Evolutionary conservation across 805 yeast genomes (phyloP).

Genomic region (Lipomyces lipofer): DNA sequence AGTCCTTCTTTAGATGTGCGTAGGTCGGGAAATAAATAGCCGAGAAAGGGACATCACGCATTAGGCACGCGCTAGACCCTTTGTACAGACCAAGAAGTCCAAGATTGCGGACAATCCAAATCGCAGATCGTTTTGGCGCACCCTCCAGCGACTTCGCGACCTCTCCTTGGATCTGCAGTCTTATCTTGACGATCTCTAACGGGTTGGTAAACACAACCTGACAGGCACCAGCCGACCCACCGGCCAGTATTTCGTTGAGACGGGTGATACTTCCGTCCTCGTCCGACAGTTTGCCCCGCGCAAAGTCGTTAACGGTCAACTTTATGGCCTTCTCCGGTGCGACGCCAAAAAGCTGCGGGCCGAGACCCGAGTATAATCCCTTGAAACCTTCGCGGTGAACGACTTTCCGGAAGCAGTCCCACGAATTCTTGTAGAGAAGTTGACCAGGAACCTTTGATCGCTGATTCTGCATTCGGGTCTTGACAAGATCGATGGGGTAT

Average conservation of each 20-base stretch:
- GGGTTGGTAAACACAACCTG: conserved; percentile 97
- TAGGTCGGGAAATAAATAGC: conserved; percentile 97
- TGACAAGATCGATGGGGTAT: conserved; percentile 93
- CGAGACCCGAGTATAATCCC: conserved; percentile 89
- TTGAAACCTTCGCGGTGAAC: conserved; percentile 71
- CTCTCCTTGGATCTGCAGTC: conserved; percentile 92
- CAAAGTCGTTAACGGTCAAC: conserved; percentile 87
- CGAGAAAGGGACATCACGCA: conserved; percentile 94
- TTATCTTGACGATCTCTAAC: conserved; percentile 88
- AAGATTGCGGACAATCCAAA: conserved; percentile 70
- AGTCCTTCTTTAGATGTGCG: conserved; percentile 81
- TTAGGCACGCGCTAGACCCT: conserved; percentile 87
- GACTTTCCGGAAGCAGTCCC: conserved; percentile 83
- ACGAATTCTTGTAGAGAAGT: conserved; percentile 67
- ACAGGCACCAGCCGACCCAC: conserved; percentile 94
- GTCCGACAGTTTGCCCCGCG: conserved; percentile 70
- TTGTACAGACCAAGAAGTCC: conserved; percentile 86
- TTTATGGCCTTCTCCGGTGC: conserved; percentile 99
- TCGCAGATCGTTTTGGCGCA: conserved; percentile 55
- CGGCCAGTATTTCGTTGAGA: conserved; percentile 76
- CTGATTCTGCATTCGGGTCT: conserved; percentile 97
- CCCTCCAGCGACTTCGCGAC: conserved; percentile 44
- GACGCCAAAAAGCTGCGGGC: conserved; percentile 93
- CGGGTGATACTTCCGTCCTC: conserved; percentile 52
- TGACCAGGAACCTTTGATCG: conserved; percentile 52